Base-by-base conservation (phyloP, 164 flowering plant genomes). In the Berberis thunbergii region DNA sequence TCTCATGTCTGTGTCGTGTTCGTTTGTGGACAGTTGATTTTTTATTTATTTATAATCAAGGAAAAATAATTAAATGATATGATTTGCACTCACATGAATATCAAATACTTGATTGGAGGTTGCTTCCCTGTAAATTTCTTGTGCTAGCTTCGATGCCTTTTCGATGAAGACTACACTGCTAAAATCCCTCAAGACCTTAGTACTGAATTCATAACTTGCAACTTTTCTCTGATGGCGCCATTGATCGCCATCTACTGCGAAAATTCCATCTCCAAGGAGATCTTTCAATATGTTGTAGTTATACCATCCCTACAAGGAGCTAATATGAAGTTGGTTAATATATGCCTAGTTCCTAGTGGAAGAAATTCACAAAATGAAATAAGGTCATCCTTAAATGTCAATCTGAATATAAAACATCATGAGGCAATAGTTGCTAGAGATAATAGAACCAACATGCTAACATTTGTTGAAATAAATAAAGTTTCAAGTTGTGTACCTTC, bases 171-270 rank as follows among this genome's bases (percentile, higher is more conserved):
- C 75, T 2, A 54, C 67, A 63, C 81, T 74, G 76, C 90, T 83
- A 60, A 71, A 85, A 62, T 83, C 84, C 67, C 84, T 76, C 62
- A 81, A 67, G 4, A 80, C 69, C 69, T 50, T 77, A 6, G 88
- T 76, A 38, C 85, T 78, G 68, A 84, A 83, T 62, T 83, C 85
- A 49, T 79, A 70, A 74, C 84, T 84, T 0, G 83, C 76, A 7
- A 79, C 59, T 61, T 84, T 84, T 57, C 88, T 77, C 68, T 84
- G 88, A 55, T 77, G 75, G 6, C 79, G 81, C 86, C 89, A 84
- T 54, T 83, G 78, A 0, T 79, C 86, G 38, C 84, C 86, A 57
- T 84, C 86, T 10, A 83, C 86, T 1, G 85, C 57, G 69, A 84
- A 84, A 41, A 84, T 84, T 10, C 89, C 85, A 74, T 84, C 83